Evolutionary conservation across 768 basidiomycete species (phyloP), one percentile per base, ranked within the genome.

Genomic region (Leucosporidium yakuticum): DNA sequence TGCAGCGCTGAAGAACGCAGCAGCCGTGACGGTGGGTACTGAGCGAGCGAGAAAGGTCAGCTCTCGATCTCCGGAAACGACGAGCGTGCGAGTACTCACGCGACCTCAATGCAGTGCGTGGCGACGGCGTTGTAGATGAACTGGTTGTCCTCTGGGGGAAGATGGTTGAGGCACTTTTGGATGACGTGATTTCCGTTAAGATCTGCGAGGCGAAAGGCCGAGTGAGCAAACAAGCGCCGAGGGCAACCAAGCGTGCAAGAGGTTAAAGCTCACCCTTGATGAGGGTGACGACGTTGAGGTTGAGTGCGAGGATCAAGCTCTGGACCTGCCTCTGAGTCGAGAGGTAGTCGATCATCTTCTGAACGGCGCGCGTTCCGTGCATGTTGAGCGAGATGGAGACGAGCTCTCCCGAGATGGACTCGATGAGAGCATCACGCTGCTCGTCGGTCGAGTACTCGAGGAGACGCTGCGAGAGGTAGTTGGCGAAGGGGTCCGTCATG

Each of bases 61-160:
- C 47, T 20, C 8, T 1, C 1, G n/a, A 39, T 21, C 36, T 7
- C 17, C 5, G 14, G 36, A 47, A 49, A 47, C 14, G 47, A 27
- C 23, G 25, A 60, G 29, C 20, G 25, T 34, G 29, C 4, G 25
- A 60, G 14, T 8, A 44, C 39, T n/a, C 25, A 60, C 48, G 96
- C 96, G 70, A 99, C 96, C 80, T 99, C 96, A 62, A 99, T 92
- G 76, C 96, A 96, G 80, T 98, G 97, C 44, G 91, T 90, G 32
- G 96, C 96, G 47, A 99, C 95, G 65, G 96, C 95, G 75, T 98
- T 98, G 81, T 98, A 99, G 76, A 99, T 99, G 88, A 93, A 91
- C 84, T 98, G 95, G 79, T 99, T 99, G 80, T 99, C 96, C 77
- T 99, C 96, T 1, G 96, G 91, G 55, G 90, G 90, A 73, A 99